Base-by-base conservation (phyloP, 2,329 filamentous ascomycete species). In the Juglanconis oblonga region DNA sequence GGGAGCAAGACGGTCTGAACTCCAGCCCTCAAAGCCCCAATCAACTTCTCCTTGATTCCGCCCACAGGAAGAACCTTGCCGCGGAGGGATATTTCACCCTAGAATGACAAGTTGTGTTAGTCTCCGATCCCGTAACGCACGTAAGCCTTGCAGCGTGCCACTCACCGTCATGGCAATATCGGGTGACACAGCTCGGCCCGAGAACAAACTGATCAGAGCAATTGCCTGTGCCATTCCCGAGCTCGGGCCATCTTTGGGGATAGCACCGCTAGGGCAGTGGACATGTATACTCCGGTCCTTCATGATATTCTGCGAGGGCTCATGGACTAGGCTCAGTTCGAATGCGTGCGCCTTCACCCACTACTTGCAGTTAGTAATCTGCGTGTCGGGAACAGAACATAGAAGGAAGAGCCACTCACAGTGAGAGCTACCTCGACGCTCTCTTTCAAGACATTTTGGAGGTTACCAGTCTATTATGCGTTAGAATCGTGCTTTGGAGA, bases 261-360 rank as follows among this genome's bases (percentile, higher is more conserved):
- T 95, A 0, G 95, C 92, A 29, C 95, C 95, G 0, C 90, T 91
- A 0, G 95, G 95, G 69, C 95, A 99, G 75, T 99, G 95, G 8
- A 99, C 93, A 71, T 99, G 95, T 63, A 99, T 89, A 74, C 89
- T 92, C 64, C 95, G 88, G 68, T 90, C 89, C 79, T 95, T 94
- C 92, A 98, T 97, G 70, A 99, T 93, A 72, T 99, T 94, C 66
- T 94, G 90, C 57, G 86, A 86, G 8, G 90, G 89, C 64, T 92
- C 87, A 59, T 87, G 81, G 4, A 91, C 92, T 45, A 99, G 80
- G 9, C 92, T 92, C 11, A 99, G 82, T 70, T 96, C 91, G 69
- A 89, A 97, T 3, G 94, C 93, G 73, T 99, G 94, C 4, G 92
- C 91, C 75, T 97, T 97, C 55, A 99, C 95, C 95, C 95, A 99